These are phyloP conservation scores for Dactylellina cionopaga DNA, from an alignment of 2,329 filamentous ascomycete species.

Conservation along the genomic window DNA sequence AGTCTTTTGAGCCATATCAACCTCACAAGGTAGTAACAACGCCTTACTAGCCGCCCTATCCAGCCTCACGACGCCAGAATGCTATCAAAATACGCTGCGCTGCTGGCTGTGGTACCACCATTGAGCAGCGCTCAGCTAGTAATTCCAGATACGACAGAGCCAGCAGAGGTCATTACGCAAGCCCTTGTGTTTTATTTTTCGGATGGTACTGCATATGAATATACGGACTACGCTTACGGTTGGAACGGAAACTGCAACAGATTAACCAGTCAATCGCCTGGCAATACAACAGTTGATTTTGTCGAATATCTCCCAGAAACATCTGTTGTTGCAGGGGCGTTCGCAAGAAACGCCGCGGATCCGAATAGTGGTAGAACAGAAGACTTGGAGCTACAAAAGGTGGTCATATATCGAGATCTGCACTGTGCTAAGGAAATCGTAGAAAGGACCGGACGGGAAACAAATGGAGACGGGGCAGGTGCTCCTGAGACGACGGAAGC, in stretches of 20 bases:
- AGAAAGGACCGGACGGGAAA: constrained; percentile 2
- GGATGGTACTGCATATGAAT: constrained; percentile 39
- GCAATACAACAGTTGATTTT: constrained; percentile 34
- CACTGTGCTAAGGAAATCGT: constrained; percentile 31
- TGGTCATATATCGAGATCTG: constrained; percentile 38
- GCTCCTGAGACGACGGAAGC: constrained; percentile 8
- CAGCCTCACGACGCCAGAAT: constrained; percentile 1
- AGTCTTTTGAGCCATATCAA: constrained; percentile 49
- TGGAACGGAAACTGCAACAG: constrained; percentile 51
- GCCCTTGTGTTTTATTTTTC: constrained; percentile 43
- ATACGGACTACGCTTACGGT: constrained; percentile 40
- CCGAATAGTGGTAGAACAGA: constrained; percentile 28
- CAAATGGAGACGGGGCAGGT: constrained; percentile 6
- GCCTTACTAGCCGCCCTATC: neutral
- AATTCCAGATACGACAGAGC: neutral
- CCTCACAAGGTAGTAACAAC: constrained; percentile 6
- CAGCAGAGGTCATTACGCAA: constrained; percentile 2
- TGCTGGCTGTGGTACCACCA: neutral
- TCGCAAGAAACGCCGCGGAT: constrained; percentile 11
- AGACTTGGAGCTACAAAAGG: constrained; percentile 26
- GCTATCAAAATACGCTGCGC: constrained; percentile 12
- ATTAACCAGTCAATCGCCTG: constrained; percentile 26
- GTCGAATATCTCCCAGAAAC: constrained; percentile 28
- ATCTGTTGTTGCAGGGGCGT: constrained; percentile 3
- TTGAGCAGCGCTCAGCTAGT: constrained; percentile 22